phyloP scores from a whole-genome alignment of 352 stramenopile genomes.

The Phytophthora colocasiae region DNA sequence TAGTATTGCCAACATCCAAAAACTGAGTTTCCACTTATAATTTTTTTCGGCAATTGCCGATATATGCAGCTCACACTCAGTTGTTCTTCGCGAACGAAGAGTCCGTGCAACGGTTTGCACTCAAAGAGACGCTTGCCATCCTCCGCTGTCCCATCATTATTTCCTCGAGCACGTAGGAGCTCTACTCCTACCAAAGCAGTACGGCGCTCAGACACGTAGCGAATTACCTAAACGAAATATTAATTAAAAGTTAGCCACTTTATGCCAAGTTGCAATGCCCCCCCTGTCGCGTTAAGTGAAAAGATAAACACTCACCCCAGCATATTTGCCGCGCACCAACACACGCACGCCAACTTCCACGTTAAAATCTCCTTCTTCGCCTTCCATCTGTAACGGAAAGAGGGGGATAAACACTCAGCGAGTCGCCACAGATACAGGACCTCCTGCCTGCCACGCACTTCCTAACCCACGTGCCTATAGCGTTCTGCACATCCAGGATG shows the following conservation, averaged over 20 bases:
- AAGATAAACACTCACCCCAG: constrained; percentile 52
- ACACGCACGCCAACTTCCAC: constrained; percentile 55
- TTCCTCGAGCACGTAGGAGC: constrained; percentile 77
- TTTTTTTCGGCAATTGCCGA: not conserved
- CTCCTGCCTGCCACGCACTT: constrained; percentile 6
- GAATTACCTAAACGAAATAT: constrained; percentile 55
- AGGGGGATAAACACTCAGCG: not conserved
- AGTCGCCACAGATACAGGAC: not conserved
- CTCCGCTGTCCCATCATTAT: constrained; percentile 72
- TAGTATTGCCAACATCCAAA: not conserved
- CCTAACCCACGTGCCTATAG: constrained; percentile 1
- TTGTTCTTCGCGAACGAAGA: constrained; percentile 88
- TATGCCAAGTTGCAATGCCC: constrained; percentile 7
- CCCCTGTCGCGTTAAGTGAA: constrained; percentile 21
- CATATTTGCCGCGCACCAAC: constrained; percentile 83
- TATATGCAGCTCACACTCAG: constrained; percentile 49
- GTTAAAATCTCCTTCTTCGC: constrained; percentile 18
- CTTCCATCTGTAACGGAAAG: constrained; percentile 18
- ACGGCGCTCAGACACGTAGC: constrained; percentile 62
- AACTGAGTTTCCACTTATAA: not conserved
- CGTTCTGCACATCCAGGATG: constrained; percentile 3
- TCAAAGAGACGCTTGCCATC: constrained; percentile 84
- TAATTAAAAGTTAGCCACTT: not conserved
- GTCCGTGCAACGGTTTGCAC: constrained; percentile 78
- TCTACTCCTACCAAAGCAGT: constrained; percentile 84